A percentile compares a stretch with the other conserved stretches of the same genome.
Evolutionary conservation across 257 asterid genomes (phyloP).

Genomic region (Parsonsia alboflavescens): DNA sequence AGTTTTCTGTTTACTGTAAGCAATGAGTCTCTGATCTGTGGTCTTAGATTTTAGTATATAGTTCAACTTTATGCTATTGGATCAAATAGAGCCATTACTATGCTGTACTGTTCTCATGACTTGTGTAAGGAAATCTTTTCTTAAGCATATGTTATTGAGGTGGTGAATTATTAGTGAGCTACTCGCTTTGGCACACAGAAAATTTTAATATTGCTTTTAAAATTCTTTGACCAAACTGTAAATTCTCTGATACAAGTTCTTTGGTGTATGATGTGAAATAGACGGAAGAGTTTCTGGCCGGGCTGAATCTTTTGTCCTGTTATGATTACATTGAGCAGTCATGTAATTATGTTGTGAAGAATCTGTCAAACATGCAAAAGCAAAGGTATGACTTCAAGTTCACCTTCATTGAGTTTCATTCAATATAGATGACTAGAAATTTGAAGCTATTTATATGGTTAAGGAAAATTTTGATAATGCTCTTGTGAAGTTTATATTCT

Average conservation of each 20-base stretch:
- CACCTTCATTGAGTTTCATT: neutral
- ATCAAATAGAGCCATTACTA: neutral
- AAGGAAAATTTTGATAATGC: neutral
- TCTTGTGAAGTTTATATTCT: neutral
- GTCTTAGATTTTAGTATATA: neutral
- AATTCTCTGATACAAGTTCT: conserved; percentile 8
- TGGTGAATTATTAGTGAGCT: neutral
- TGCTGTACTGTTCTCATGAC: neutral
- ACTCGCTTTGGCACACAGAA: neutral
- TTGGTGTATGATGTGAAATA: conserved; percentile 36
- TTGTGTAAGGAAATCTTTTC: neutral
- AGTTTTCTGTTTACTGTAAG: neutral
- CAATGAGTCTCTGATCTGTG: neutral
- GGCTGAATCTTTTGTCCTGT: conserved; percentile 59
- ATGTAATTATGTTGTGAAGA: conserved; percentile 57
- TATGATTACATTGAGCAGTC: conserved; percentile 69
- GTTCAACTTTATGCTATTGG: neutral
- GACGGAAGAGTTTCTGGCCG: conserved; percentile 90
- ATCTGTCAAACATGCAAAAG: conserved; percentile 81
- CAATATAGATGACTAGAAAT: neutral
- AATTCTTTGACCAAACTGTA: neutral
- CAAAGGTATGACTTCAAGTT: conserved; percentile 49
- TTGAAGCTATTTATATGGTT: neutral
- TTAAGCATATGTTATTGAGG: neutral
- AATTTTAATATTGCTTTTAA: neutral